Percentiles rank a stretch among this genome's conserved stretches.
These are phyloP conservation scores for Rosa rugosa DNA, from an alignment of 306 rosid species.

Conservation along the genomic window DNA sequence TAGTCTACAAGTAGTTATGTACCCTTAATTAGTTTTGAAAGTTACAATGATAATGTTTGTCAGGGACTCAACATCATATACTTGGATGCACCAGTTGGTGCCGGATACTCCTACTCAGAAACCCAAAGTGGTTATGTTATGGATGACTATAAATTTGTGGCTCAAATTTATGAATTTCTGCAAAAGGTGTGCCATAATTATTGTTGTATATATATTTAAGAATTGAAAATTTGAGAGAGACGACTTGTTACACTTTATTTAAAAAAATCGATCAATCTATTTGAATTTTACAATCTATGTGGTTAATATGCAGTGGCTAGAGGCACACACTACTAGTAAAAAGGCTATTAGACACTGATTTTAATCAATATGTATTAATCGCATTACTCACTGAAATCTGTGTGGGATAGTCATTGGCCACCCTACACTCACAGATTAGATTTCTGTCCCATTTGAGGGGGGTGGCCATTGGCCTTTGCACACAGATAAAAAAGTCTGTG, in stretches of 20 bases:
- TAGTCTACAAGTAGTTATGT: too few species aligned
- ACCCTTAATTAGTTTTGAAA: neutral
- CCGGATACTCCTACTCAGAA: conserved; percentile 20
- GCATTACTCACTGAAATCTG: too few species aligned
- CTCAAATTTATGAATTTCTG: conserved; percentile 17
- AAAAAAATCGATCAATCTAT: neutral
- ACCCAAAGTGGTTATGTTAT: neutral
- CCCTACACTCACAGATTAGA: too few species aligned
- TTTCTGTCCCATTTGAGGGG: too few species aligned
- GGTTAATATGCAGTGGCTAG: conserved; percentile 17
- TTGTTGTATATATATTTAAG: neutral
- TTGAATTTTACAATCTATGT: neutral
- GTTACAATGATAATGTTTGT: neutral
- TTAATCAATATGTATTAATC: too few species aligned
- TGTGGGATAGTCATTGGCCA: too few species aligned
- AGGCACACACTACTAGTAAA: too few species aligned
- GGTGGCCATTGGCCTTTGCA: too few species aligned
- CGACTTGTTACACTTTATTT: neutral
- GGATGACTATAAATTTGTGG: conserved; percentile 5
- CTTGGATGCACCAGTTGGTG: conserved; percentile 19
- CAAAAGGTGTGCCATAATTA: neutral
- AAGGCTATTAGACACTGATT: too few species aligned
- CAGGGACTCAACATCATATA: conserved; percentile 18
- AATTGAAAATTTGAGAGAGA: too few species aligned
- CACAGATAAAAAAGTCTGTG: too few species aligned